Conservation (phyloP, 768 basidiomycete genomes). For the Kwoniella sp. region DNA sequence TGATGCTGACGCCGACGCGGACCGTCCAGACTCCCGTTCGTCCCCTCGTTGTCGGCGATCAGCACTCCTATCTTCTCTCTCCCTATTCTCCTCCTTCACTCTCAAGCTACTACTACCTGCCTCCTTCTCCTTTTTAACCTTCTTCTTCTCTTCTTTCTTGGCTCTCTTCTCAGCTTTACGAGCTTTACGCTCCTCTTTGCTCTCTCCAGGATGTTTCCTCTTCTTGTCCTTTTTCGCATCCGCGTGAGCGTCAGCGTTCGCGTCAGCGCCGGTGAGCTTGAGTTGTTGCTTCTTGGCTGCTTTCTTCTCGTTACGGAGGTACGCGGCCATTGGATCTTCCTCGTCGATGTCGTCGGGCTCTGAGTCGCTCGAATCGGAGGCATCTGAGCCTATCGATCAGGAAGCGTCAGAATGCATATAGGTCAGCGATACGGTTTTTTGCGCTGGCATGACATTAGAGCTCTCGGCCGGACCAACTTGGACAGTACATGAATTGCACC, state of each 20-base stretch:
- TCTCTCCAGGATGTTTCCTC: conserved; percentile 59
- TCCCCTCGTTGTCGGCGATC: not conserved
- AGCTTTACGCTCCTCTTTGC: conserved; percentile 69
- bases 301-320: conserved; percentile 68
- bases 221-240: conserved; percentile 69
- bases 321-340: conserved; percentile 97
- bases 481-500: too few species aligned
- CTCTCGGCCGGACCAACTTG: too few species aligned
- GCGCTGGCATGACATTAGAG: too few species aligned
- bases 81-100: conserved; percentile 7
- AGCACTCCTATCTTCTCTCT: conserved; percentile 1
- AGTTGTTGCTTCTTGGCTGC: conserved; percentile 65
- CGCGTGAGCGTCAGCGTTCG: conserved; percentile 49
- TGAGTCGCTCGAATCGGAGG: conserved; percentile 38
- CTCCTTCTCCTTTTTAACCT: conserved; percentile 16
- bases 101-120: not conserved
- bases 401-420: conserved; percentile 2
- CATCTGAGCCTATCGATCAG: conserved; percentile 14
- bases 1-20: not conserved
- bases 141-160: conserved; percentile 60
- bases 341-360: conserved; percentile 69
- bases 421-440: too few species aligned
- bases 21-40: not conserved
- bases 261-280: conserved; percentile 20
- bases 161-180: conserved; percentile 74